Conservation (phyloP, 2,329 filamentous ascomycete species). For the Microcyclospora pomicola region DNA sequence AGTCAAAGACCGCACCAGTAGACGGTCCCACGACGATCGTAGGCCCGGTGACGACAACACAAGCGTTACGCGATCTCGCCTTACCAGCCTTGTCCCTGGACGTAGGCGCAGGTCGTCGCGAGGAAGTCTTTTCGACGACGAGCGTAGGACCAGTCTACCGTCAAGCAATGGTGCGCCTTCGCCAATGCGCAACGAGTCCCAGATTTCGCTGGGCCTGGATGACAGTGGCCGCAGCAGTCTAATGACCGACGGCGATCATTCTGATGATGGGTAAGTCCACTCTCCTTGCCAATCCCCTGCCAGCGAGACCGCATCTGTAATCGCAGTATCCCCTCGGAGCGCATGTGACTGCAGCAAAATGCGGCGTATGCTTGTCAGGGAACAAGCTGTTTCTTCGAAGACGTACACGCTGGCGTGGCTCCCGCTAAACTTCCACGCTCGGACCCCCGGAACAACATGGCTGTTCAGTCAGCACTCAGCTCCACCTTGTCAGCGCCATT, state of each 20-base stretch:
- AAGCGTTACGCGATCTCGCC: constrained; percentile 27
- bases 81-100: constrained; percentile 34
- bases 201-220: constrained; percentile 25
- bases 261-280: constrained; percentile 24
- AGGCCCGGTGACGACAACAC: constrained; percentile 21
- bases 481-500: no score
- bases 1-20: constrained; percentile 22
- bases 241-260: constrained; percentile 38
- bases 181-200: constrained; percentile 11
- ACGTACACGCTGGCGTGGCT: background rate
- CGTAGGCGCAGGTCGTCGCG: constrained; percentile 15
- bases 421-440: background rate
- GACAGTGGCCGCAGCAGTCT: constrained; percentile 36
- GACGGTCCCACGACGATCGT: constrained; percentile 26
- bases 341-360: background rate
- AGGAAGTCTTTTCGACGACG: constrained; percentile 6
- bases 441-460: no score
- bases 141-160: constrained; percentile 23
- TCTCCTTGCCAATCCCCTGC: background rate
- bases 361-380: background rate
- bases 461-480: no score
- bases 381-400: background rate
- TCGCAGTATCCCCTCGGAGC: background rate
- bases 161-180: constrained; percentile 10
- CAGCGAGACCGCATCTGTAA: no score